Percentiles rank a stretch among this genome's conserved stretches.
Conservation (phyloP, 768 basidiomycete species). For the Leccinellum albellum region DNA sequence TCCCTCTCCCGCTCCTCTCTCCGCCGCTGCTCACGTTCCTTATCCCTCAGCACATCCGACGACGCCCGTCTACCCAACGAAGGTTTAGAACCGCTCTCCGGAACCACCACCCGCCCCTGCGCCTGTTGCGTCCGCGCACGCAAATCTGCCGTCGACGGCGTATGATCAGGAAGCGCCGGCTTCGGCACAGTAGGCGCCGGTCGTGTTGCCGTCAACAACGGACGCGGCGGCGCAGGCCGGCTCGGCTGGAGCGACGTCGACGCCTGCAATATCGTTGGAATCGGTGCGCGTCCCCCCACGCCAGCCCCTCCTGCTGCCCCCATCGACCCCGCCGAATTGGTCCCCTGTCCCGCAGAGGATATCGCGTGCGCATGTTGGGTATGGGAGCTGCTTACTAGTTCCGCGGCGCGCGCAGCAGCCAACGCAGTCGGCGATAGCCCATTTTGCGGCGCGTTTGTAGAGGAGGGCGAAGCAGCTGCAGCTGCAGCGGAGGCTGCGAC, state of each 20-base stretch:
- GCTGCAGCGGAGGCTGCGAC: not conserved
- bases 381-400: conserved; percentile 56
- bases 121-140: conserved; percentile 62
- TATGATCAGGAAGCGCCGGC: conserved; percentile 41
- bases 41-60: conserved; percentile 32
- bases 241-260: conserved; percentile 48
- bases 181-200: conserved; percentile 52
- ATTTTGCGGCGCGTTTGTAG: conserved; percentile 24
- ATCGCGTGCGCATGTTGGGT: conserved; percentile 39
- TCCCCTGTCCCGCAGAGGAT: conserved; percentile 30
- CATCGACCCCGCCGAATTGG: not conserved
- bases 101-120: conserved; percentile 51
- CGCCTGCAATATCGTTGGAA: conserved; percentile 23
- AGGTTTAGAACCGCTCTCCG: conserved; percentile 31
- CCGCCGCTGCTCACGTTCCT: conserved; percentile 35
- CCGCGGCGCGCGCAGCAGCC: conserved; percentile 58
- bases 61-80: conserved; percentile 39
- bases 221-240: conserved; percentile 68
- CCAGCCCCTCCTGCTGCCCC: not conserved
- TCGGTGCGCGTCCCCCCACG: conserved; percentile 21
- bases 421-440: conserved; percentile 40
- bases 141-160: conserved; percentile 63
- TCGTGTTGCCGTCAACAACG: conserved; percentile 52
- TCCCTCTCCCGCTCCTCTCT: conserved; percentile 32
- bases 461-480: not conserved